Base-by-base conservation (phyloP, 352 stramenopile species). In the Porosira glacialis region DNA sequence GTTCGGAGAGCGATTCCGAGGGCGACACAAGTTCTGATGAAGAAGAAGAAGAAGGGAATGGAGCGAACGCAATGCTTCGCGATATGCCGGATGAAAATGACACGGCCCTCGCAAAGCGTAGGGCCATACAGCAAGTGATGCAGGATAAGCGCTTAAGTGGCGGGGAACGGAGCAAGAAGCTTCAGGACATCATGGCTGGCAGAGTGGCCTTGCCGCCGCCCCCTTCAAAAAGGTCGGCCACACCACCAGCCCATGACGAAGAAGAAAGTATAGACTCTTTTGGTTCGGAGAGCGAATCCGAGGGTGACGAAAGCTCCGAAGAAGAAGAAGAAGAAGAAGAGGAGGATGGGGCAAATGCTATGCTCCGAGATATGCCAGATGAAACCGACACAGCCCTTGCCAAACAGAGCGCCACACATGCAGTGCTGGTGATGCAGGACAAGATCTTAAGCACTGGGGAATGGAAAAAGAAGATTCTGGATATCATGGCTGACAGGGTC, bases 101-200 rank as follows among this genome's bases (percentile, higher is more conserved):
- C 30, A 10, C 31, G 7, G 33, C 53, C 31, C 19, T 48, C 19
- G 55, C 21, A 22, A 59, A 64, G 35, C 38, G 38, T 27, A 27
- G 19, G 55, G 55, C 55, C 15, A 62, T 62, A 17, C 53, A 56
- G 31, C 17, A 10, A 2, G 3, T 56, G 3, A 58, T 62, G 53
- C 17, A 3, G 13, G 53, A 62, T 48, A 4, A 2, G 31, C 26
- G n/a, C 15, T 28, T 62, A 28, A 52, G 44, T 52, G 3, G 19
- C 11, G 2, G 31, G 11, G 44, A 52, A 24, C 26, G 44, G 44
- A 3, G 31, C 2, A 27, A 26, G 26, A 52, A 26, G 26, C 26
- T 52, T 27, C 44, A 2, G 44, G 44, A 52, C 2, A 52, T 52
- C 44, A 26, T 52, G 44, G 19, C 44, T n/a, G 44, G n/a, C 44